Evolutionary conservation across 2,329 filamentous ascomycete species (phyloP).

Genomic region (Fusarium liriodendri): DNA sequence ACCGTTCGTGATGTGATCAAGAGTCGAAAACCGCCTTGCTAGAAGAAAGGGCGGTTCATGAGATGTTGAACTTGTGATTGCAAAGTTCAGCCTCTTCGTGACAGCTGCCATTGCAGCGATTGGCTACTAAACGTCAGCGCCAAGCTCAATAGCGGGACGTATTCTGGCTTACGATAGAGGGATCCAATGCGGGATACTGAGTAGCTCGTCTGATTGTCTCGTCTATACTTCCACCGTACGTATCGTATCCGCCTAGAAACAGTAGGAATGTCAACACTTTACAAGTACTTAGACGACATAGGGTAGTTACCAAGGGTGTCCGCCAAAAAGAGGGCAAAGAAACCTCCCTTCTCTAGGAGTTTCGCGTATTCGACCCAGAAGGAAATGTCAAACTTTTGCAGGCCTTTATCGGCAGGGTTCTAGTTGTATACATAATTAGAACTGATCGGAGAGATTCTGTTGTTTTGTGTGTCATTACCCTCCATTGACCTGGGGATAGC

Average conservation of each 20-base stretch:
- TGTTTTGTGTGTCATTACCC: not conserved
- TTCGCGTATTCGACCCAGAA: slow-evolving; percentile 8
- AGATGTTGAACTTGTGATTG: not conserved
- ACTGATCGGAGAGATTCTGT: too few relatives aligned
- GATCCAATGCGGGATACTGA: slow-evolving; percentile 1
- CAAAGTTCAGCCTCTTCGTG: not conserved
- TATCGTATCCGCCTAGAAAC: not conserved
- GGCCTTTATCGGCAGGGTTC: not conserved
- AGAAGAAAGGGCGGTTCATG: slow-evolving; percentile 4
- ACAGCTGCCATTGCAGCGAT: slow-evolving; percentile 9
- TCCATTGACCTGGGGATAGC: not conserved
- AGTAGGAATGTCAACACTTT: not conserved
- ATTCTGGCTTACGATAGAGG: not conserved
- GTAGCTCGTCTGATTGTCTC: slow-evolving; percentile 2
- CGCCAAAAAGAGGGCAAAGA: slow-evolving; percentile 1
- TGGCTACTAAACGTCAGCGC: not conserved
- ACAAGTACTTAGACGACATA: rapidly evolving
- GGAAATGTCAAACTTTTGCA: slow-evolving; percentile 1
- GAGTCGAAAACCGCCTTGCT: slow-evolving; percentile 3
- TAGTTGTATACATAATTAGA: not conserved
- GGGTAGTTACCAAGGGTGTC: not conserved
- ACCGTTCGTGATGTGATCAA: slow-evolving; percentile 4
- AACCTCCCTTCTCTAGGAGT: not conserved
- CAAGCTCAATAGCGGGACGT: too few relatives aligned
- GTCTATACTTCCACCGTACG: slow-evolving; percentile 2